phyloP scores from a whole-genome alignment of 1,284 basidiomycete species.

The Marasmius tenuissimus region DNA sequence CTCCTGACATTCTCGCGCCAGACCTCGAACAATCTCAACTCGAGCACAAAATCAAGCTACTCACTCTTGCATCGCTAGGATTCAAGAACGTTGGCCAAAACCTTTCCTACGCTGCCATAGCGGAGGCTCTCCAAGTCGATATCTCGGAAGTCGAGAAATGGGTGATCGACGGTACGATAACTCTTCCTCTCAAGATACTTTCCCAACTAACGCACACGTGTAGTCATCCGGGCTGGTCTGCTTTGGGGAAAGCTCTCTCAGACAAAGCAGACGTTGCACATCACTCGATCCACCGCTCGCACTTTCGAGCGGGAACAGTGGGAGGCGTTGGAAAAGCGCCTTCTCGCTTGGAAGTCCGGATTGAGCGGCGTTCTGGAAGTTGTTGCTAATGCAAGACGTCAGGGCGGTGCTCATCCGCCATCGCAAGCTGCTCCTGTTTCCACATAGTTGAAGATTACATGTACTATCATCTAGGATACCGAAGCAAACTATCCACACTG shows the following conservation, averaged over 20 bases:
- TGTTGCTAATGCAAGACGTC: conserved; percentile 59
- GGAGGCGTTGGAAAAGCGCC: conserved; percentile 77
- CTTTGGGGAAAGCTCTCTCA: conserved; percentile 87
- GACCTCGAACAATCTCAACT: conserved; percentile 59
- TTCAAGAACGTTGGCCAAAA: conserved; percentile 77
- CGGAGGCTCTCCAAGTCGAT: conserved; percentile 68
- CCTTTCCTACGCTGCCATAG: conserved; percentile 75
- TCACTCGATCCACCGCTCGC: conserved; percentile 78
- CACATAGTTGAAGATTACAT: conserved; percentile 1
- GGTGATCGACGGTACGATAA: conserved; percentile 82
- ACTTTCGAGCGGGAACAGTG: conserved; percentile 82
- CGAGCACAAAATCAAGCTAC: conserved; percentile 80
- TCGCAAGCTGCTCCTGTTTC: conserved; percentile 20
- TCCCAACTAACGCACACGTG: background rate
- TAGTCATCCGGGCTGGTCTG: conserved; percentile 85
- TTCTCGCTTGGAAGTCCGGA: conserved; percentile 80
- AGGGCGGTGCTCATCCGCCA: conserved; percentile 32
- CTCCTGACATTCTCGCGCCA: conserved; percentile 13
- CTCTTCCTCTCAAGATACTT: conserved; percentile 8
- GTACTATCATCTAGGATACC: background rate
- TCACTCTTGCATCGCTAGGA: conserved; percentile 79
- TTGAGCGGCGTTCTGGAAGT: conserved; percentile 69
- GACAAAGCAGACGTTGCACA: conserved; percentile 71
- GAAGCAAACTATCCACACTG: background rate
- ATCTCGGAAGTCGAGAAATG: conserved; percentile 80